Conservation (phyloP, 768 basidiomycete genomes). For the Suillus occidentalis region DNA sequence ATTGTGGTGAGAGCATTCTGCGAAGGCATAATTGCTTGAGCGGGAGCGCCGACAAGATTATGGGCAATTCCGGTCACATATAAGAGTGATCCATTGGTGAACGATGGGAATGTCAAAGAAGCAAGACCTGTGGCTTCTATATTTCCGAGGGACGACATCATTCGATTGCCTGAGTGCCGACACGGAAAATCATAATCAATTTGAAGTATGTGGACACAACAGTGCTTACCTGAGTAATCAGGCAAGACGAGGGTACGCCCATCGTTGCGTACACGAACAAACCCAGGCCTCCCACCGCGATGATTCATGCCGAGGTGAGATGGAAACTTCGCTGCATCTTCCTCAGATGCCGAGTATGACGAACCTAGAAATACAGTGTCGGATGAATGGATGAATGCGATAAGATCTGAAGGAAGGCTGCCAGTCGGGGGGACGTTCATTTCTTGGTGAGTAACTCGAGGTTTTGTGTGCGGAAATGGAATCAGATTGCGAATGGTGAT, state of each 20-base stretch:
- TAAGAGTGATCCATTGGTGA: conserved; percentile 55
- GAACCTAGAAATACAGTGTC: conserved; percentile 65
- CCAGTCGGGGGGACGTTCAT: conserved; percentile 35
- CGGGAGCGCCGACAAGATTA: conserved; percentile 44
- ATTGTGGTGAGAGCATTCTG: conserved; percentile 52
- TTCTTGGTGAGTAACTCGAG: conserved; percentile 37
- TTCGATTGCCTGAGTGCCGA: conserved; percentile 49
- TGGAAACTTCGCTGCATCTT: conserved; percentile 40
- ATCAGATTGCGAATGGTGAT: conserved; percentile 56
- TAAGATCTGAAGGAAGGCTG: conserved; percentile 49
- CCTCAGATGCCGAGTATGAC: conserved; percentile 40
- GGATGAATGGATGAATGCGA: conserved; percentile 46
- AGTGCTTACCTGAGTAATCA: conserved; percentile 52
- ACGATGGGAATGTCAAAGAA: conserved; percentile 55
- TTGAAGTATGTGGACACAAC: conserved; percentile 8
- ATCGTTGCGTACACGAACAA: conserved; percentile 55
- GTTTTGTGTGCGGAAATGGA: conserved; percentile 40
- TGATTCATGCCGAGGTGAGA: conserved; percentile 71
- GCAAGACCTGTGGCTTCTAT: conserved; percentile 59
- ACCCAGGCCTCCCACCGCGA: conserved; percentile 61
- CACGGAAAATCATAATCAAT: not conserved
- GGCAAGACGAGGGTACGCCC: conserved; percentile 58
- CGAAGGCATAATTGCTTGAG: conserved; percentile 54
- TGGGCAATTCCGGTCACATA: conserved; percentile 62
- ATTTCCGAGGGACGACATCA: conserved; percentile 65